Evolutionary conservation across 2,329 filamentous ascomycete genomes (phyloP).

Genomic region (Curvularia sp.): DNA sequence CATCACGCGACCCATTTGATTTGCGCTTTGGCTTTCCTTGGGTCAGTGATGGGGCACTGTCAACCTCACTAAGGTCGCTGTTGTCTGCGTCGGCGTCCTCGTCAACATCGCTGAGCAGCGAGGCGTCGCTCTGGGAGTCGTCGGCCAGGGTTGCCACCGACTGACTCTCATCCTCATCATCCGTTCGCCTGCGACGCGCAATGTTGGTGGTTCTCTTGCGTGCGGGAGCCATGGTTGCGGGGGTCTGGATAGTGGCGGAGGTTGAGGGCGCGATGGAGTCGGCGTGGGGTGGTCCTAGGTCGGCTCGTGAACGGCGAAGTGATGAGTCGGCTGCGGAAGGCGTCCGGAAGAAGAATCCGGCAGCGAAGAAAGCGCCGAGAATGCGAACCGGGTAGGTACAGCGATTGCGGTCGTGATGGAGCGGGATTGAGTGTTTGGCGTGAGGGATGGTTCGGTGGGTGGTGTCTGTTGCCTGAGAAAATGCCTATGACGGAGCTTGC

Average conservation of each 20-base stretch:
- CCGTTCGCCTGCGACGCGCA: slow-evolving; percentile 49
- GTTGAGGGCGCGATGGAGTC: slow-evolving; percentile 23
- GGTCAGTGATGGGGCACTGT: slow-evolving; percentile 48
- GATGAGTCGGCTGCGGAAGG: slow-evolving; percentile 34
- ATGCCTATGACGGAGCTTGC: slow-evolving; percentile 39
- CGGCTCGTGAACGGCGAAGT: slow-evolving; percentile 29
- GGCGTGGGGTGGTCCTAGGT: slow-evolving; percentile 32
- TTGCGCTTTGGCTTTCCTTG: slow-evolving; percentile 48
- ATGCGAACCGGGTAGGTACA: slow-evolving; percentile 29
- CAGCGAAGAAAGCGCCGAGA: slow-evolving; percentile 21
- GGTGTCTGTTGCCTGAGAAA: slow-evolving; percentile 49
- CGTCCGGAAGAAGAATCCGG: slow-evolving; percentile 25
- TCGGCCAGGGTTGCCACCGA: slow-evolving; percentile 61
- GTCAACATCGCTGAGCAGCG: slow-evolving; percentile 63
- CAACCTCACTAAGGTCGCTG: slow-evolving; percentile 63
- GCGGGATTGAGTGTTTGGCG: slow-evolving; percentile 24
- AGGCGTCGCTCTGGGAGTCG: slow-evolving; percentile 69
- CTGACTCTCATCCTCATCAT: slow-evolving; percentile 49
- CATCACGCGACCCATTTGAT: slow-evolving; percentile 48
- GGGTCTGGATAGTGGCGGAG: slow-evolving; percentile 20
- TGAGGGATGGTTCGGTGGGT: slow-evolving; percentile 30
- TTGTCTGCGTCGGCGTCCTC: slow-evolving; percentile 66
- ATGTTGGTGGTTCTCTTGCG: slow-evolving; percentile 47
- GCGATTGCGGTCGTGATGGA: slow-evolving; percentile 39
- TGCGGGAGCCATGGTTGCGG: slow-evolving; percentile 46